Evolutionary conservation across 805 yeast genomes (phyloP), one percentile per base, ranked within the genome.

Genomic region (Barnettozyma sp.): DNA sequence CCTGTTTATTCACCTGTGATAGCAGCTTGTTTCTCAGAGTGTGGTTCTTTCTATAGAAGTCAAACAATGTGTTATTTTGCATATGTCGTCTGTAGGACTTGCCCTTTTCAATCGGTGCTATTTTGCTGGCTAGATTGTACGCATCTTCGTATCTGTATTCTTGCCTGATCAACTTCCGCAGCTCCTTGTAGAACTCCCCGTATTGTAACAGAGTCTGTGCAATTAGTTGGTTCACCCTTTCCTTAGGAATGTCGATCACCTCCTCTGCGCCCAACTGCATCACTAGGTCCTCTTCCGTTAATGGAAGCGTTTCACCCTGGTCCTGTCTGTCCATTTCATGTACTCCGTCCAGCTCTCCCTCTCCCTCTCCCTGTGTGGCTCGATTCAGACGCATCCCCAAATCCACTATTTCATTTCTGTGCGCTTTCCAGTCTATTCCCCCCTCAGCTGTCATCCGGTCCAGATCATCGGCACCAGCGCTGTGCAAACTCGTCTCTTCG

Each of bases 261-360:
- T 16, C 24, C 9, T 33, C 22, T 7, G 34, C n/a, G 24, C 2
- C 42, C 43, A 8, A 38, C 13, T 1, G 13, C 18, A 4, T n/a
- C n/a, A 30, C 21, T 7, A 45, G 22, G 7, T 43, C 41, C 6
- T 20, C n/a, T 13, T 40, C 47, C 10, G 38, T 34, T 5, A 43
- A 7, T 15, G 47, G 45, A 10, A 30, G 31, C 12, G 24, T 20
- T 4, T 15, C 33, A 10, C 13, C 27, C n/a, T 38, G 30, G 5
- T 13, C 4, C 11, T n/a, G n/a, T 14, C 11, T 20, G 17, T 13
- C 6, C 13, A 6, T 5, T 1, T 12, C 22, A 28, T 20, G 2
- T 24, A 17, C 17, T 26, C n/a, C n/a, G n/a, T n/a, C n/a, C n/a
- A n/a, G n/a, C n/a, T n/a, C n/a, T n/a, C n/a, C n/a, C n/a, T n/a